Evolutionary conservation across 2,329 filamentous ascomycete genomes (phyloP).

Genomic region (Alternaria viburni): DNA sequence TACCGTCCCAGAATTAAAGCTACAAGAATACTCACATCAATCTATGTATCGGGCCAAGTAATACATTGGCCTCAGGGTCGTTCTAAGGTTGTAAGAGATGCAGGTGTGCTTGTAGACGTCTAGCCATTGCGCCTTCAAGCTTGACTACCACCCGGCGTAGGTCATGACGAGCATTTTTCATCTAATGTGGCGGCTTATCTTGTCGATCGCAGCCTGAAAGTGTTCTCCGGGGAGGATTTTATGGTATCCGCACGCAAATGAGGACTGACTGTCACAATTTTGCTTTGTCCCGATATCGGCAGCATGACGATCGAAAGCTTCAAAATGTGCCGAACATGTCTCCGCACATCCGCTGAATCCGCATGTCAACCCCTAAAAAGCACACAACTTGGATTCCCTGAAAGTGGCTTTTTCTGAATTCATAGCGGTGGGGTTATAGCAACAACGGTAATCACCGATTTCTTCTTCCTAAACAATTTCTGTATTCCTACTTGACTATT

Average conservation of each 20-base stretch:
- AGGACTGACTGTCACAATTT: background rate
- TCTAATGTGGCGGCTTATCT: background rate
- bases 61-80: fast-evolving
- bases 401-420: too few species aligned
- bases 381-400: background rate
- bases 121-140: background rate
- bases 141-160: background rate
- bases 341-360: background rate
- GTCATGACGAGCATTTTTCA: background rate
- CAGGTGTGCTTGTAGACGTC: background rate
- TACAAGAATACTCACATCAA: background rate
- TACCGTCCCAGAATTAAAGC: background rate
- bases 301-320: background rate
- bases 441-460: background rate
- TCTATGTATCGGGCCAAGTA: fast-evolving
- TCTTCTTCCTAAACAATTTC: background rate
- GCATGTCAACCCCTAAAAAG: background rate
- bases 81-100: background rate
- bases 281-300: background rate
- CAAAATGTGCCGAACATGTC: background rate
- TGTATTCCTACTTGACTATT: background rate
- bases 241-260: background rate
- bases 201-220: background rate
- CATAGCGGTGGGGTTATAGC: background rate
- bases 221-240: background rate